Conservation (phyloP, 225 moss, liverwort and hornwort genomes). For the Marchantia paleacea region DNA sequence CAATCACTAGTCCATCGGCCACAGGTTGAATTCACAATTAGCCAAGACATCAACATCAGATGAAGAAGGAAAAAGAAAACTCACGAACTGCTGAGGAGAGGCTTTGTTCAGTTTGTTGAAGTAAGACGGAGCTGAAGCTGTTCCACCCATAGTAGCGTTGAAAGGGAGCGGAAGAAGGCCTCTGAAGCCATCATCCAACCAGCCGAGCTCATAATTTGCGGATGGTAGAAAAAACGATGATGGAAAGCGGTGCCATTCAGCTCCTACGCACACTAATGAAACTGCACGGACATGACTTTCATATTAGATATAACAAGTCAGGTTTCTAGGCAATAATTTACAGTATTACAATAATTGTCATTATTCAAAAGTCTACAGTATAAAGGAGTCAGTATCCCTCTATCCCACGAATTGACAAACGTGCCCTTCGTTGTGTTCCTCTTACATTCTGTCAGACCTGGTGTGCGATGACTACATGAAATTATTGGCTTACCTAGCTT, state of each 20-base stretch:
- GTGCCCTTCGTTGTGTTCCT: too few relatives aligned
- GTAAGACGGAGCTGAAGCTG: constrained; percentile 60
- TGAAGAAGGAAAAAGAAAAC: constrained; percentile 8
- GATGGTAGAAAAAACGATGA: constrained; percentile 92
- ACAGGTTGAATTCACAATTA: not conserved
- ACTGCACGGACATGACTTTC: constrained; percentile 13
- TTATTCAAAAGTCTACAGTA: too few relatives aligned
- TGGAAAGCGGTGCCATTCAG: constrained; percentile 91
- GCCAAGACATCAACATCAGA: not conserved
- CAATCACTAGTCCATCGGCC: not conserved
- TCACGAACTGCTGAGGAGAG: constrained; percentile 69
- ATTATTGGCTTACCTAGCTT: too few relatives aligned
- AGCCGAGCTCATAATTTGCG: constrained; percentile 62
- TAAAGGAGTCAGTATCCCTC: too few relatives aligned
- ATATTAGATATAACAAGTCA: not conserved
- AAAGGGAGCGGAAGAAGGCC: constrained; percentile 88
- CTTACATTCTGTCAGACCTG: too few relatives aligned
- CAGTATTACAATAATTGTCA: too few relatives aligned
- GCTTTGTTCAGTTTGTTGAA: constrained; percentile 83
- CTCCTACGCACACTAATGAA: constrained; percentile 70
- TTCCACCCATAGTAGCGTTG: constrained; percentile 61
- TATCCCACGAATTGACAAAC: too few relatives aligned
- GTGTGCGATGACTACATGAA: too few relatives aligned
- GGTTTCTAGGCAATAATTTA: too few relatives aligned
- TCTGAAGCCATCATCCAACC: constrained; percentile 88